A percentile compares a stretch with the other conserved stretches of the same genome.
Evolutionary conservation across 352 stramenopile genomes (phyloP).

Genomic region (Globisporangium emineosum): DNA sequence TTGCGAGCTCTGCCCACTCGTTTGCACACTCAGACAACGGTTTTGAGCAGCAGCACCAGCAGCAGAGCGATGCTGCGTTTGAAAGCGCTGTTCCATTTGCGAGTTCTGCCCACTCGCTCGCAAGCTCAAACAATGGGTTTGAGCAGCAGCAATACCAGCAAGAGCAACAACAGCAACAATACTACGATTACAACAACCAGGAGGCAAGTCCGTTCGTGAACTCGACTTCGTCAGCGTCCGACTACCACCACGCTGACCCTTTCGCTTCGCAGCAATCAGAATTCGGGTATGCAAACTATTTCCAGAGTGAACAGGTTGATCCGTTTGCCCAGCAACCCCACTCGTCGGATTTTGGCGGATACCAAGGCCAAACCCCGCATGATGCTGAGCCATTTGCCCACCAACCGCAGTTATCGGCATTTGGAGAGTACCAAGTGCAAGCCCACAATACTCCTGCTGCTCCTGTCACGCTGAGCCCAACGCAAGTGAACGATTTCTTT

Average conservation of each 20-base stretch:
- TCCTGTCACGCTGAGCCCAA: constrained; percentile 13
- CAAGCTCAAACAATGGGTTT: constrained; percentile 8
- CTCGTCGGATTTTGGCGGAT: neutral
- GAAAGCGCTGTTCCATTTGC: neutral
- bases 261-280: constrained; percentile 14
- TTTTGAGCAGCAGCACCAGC: constrained; percentile 9
- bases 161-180: constrained; percentile 5
- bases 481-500: constrained; percentile 34
- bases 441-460: neutral
- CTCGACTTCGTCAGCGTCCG: neutral
- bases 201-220: constrained; percentile 1
- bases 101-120: neutral
- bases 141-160: constrained; percentile 1
- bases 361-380: constrained; percentile 8
- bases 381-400: constrained; percentile 9
- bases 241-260: constrained; percentile 11
- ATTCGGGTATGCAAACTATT: neutral
- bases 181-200: constrained; percentile 10
- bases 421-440: constrained; percentile 6
- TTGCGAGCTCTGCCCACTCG: neutral
- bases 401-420: neutral
- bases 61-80: neutral
- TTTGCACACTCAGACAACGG: constrained; percentile 1
- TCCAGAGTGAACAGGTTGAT: constrained; percentile 3
- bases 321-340: constrained; percentile 1